Evolutionary conservation across 1,284 basidiomycete genomes (phyloP), one percentile per base, ranked within the genome.

Genomic region (Mycena citricolor): DNA sequence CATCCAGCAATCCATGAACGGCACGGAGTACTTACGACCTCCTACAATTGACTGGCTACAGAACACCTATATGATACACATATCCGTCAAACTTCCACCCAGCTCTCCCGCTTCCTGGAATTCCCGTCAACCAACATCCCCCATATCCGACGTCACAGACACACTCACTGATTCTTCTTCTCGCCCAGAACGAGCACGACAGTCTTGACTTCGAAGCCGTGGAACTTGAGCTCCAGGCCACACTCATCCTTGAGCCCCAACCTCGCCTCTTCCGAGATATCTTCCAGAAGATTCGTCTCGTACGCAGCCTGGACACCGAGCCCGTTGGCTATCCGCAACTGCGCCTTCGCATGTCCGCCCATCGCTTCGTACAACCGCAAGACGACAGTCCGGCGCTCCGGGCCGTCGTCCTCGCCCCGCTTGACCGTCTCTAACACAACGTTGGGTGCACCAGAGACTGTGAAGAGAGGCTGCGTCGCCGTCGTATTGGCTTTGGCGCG

Each of bases 351-450:
- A 55, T 92, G 89, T 0, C 94, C 94, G 7, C 94, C 94, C 52
- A 80, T 88, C 4, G 91, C 90, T 61, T 99, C 95, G 65, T 94
- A 97, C 22, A 97, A 57, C 6, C 94, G 76, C 32, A 97, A 67
- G 4, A 98, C 71, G 47, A 98, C 67, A 0, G 82, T 86, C 7
- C 65, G 62, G 43, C 69, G 64, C 29, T 63, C 66, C 52, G 84
- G 82, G 19, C 80, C 71, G 58, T 97, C 93, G 47, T 90, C 80
- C 58, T 97, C 93, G 14, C 92, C 93, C 28, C 94, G 85, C 66
- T 99, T 99, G 66, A 98, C 72, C 4, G 94, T 97, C 64, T 98
- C 95, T 8, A 98, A 72, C 62, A 95, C 74, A 17, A 97, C 82
- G 59, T 94, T 94, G 4, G 73, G 72, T 1, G 83, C 84, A 13